phyloP scores from a whole-genome alignment of 2,329 filamentous ascomycete genomes.

The Ceratocystis harringtonii region DNA sequence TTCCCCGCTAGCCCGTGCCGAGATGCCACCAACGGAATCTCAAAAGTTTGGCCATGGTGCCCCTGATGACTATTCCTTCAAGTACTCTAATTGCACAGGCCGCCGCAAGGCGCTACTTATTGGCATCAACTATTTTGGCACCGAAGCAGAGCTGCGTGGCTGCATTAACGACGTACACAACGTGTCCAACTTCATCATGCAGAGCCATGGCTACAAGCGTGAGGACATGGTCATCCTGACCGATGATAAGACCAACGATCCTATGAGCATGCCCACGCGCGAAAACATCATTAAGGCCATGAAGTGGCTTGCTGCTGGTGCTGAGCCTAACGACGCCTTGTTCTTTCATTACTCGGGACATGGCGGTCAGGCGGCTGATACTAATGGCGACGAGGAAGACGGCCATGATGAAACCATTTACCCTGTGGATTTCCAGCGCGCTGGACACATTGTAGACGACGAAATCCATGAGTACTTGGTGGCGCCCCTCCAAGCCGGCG shows the following conservation, averaged over 20 bases:
- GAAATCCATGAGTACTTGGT: conserved; percentile 71
- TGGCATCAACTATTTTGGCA: conserved; percentile 68
- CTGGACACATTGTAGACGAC: conserved; percentile 64
- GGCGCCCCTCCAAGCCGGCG: conserved; percentile 59
- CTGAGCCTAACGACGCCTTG: conserved; percentile 57
- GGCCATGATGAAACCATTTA: conserved; percentile 69
- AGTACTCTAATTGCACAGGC: conserved; percentile 62
- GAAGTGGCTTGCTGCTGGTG: conserved; percentile 59
- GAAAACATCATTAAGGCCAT: conserved; percentile 60
- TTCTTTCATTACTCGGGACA: conserved; percentile 70
- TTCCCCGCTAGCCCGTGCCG: conserved; percentile 9
- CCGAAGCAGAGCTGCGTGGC: conserved; percentile 54
- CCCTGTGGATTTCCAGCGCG: conserved; percentile 53
- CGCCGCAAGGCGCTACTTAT: conserved; percentile 60
- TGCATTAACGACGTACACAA: conserved; percentile 75
- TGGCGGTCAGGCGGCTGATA: conserved; percentile 58
- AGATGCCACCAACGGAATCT: conserved; percentile 32
- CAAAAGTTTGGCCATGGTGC: conserved; percentile 54
- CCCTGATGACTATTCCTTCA: conserved; percentile 53
- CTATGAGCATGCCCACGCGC: conserved; percentile 58
- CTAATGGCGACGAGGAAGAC: conserved; percentile 63
- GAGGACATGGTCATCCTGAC: conserved; percentile 71
- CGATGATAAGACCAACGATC: conserved; percentile 56
- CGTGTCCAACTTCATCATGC: conserved; percentile 54
- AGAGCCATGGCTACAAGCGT: conserved; percentile 53